phyloP scores from a whole-genome alignment of 2,329 filamentous ascomycete genomes.

The Colletotrichum cereale region DNA sequence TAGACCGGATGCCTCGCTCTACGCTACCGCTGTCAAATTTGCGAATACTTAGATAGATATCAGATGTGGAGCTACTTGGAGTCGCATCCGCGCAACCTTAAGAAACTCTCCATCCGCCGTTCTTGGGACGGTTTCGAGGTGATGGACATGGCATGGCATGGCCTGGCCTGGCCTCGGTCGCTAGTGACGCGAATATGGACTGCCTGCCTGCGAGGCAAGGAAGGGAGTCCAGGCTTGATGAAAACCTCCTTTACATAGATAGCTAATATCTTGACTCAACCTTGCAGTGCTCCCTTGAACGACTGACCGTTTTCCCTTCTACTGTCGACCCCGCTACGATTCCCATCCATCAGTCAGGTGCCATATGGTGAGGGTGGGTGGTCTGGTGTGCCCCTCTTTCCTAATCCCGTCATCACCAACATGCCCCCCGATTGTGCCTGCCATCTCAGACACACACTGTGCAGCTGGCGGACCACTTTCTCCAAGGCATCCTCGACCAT shows the following conservation, averaged over 20 bases:
- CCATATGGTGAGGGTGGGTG: conserved; percentile 21
- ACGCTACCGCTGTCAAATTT: not conserved
- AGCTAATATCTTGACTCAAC: not conserved
- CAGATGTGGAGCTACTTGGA: not conserved
- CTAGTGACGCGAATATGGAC: not conserved
- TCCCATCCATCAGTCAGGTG: conserved; percentile 19
- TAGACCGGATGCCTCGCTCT: not conserved
- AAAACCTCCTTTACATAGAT: not conserved
- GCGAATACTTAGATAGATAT: not conserved
- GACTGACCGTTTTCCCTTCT: not conserved
- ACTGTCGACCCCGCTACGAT: conserved; percentile 1
- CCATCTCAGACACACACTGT: conserved; percentile 38
- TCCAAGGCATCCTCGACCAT: conserved; percentile 10
- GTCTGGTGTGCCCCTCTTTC: conserved; percentile 36
- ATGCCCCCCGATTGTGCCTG: conserved; percentile 17
- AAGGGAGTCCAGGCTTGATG: not conserved
- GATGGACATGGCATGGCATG: too few relatives aligned
- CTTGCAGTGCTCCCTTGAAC: not conserved
- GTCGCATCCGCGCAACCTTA: not conserved
- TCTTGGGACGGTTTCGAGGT: not conserved
- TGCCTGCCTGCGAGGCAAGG: not conserved
- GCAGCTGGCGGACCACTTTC: conserved; percentile 28
- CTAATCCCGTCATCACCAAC: conserved; percentile 35
- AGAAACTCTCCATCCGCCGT: too few relatives aligned
- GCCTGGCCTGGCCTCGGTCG: too few relatives aligned